Evolutionary conservation across 805 yeast genomes (phyloP), one percentile per base, ranked within the genome.

Genomic region (Saturnispora halmiae): DNA sequence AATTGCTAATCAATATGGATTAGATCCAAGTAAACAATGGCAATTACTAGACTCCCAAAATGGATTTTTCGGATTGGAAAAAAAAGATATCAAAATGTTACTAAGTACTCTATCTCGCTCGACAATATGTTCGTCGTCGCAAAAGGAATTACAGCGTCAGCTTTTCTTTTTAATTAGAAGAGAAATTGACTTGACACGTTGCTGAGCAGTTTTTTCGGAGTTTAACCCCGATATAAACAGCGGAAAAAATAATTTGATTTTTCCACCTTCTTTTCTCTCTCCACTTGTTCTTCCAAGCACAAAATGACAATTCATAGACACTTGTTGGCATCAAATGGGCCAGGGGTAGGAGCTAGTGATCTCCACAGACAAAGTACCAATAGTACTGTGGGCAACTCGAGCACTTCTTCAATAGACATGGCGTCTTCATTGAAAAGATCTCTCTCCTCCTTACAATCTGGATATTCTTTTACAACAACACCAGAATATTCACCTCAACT

Each of bases 401-500:
- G 9, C 10, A 7, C 26, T 22, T 22, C 26, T 10, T 22, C 26
- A 7, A 22, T 22, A 7, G 26, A 22, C 10, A 24, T 27, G 34
- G 28, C 28, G 16, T 31, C 8, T 24, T 30, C 30, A 31, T 24
- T 21, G 42, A 42, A 22, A 43, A 49, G 27, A 13, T 55, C 60
- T 0, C 42, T 55, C 5, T 41, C 48, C 28, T 53, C 60, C 14
- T 31, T 51, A 8, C 48, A 41, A 10, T 51, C 61, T 3, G 41
- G 31, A 31, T 33, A 47, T 6, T 45, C 52, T 11, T 38, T 41
- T 20, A 31, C 49, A 9, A 51, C 48, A 5, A 57, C 61, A 6
- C 61, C 62, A 5, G 60, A 56, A 31, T 58, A 52, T 35, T 57
- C 59, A 11, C 61, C 62, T n/a, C 39, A 42, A 15, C 18, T 56